phyloP scores from a whole-genome alignment of 1,284 basidiomycete genomes.

The Ganoderma leucocontextum region DNA sequence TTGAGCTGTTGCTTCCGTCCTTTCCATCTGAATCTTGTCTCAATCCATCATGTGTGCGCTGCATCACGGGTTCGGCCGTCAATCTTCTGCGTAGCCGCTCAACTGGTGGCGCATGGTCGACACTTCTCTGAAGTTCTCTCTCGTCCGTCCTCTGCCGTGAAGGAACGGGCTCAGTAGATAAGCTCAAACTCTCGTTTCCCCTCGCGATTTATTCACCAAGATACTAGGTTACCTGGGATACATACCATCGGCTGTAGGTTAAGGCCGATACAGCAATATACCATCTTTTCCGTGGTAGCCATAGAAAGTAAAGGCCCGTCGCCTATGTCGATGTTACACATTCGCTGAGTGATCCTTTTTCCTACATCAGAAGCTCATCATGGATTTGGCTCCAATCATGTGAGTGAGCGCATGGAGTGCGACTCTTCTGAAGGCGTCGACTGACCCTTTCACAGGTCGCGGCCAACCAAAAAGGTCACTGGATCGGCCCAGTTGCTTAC shows the following conservation, averaged over 20 bases:
- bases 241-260: constrained; percentile 14
- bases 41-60: constrained; percentile 24
- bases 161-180: background rate
- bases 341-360: constrained; percentile 16
- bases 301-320: constrained; percentile 3
- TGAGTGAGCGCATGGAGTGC: constrained; percentile 15
- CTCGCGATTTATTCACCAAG: constrained; percentile 24
- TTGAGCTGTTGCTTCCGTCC: constrained; percentile 22
- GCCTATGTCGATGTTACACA: background rate
- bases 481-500: constrained; percentile 4
- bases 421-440: constrained; percentile 9
- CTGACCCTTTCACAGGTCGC: constrained; percentile 20
- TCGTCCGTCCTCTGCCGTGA: background rate
- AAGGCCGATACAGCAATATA: constrained; percentile 8
- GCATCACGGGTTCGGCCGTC: constrained; percentile 29
- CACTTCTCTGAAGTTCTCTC: background rate
- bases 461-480: constrained; percentile 24
- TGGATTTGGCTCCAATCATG: constrained; percentile 20
- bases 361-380: constrained; percentile 28
- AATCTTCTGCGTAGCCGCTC: constrained; percentile 18
- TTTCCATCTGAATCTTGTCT: constrained; percentile 16
- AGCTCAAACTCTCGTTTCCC: background rate
- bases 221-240: constrained; percentile 8
- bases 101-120: constrained; percentile 13
- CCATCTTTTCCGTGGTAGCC: background rate